Base-by-base conservation (phyloP, 2,329 filamentous ascomycete genomes). In the Alternaria arbusti region DNA sequence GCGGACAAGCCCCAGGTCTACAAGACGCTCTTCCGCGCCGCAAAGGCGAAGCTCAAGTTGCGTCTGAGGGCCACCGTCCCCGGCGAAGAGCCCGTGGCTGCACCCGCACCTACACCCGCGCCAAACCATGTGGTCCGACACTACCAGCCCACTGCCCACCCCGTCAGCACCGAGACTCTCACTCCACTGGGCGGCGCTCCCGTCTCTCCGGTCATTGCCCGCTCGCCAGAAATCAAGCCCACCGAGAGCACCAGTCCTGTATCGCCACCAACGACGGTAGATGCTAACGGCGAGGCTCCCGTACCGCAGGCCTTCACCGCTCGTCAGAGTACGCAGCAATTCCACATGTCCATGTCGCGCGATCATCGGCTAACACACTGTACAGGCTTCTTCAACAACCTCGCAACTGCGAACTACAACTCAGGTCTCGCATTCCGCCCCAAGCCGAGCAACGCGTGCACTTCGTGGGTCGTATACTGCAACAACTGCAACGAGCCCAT, bases 11-110 rank as follows among this genome's bases (percentile, higher is more conserved):
- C 87, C 9, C 86, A 92, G 49, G 92, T 97, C 75, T 99, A 97
- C 86, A 98, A 97, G 85, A 96, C 97, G 79, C 90, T 99, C 45
- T 95, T 96, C 79, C 91, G 96, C 74, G 96, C 96, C 70, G 96
- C 96, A 68, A 99, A 97, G 85, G 96, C 96, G 40, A 99, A 99
- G 86, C 89, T 94, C 70, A 99, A 98, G 89, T 90, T 99, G 72
- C 94, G 96, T 81, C 88, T 99, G 63, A 92, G 89, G 70, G 90
- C 92, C 40, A 90, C 88, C 43, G 83, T 85, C 45, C 83, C 84
- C 7, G 81, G 86, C 58, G 85, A 89, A 70, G 84, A 88, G 22
- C 26, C 52, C n/a, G 69, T 71, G 57, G 46, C 51, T 20, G n/a
- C 40, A 4, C 70, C 70, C 40, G 55, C 66, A 17, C 47, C 69